Base-by-base conservation (phyloP, 768 basidiomycete genomes). In the Mycena filopes region DNA sequence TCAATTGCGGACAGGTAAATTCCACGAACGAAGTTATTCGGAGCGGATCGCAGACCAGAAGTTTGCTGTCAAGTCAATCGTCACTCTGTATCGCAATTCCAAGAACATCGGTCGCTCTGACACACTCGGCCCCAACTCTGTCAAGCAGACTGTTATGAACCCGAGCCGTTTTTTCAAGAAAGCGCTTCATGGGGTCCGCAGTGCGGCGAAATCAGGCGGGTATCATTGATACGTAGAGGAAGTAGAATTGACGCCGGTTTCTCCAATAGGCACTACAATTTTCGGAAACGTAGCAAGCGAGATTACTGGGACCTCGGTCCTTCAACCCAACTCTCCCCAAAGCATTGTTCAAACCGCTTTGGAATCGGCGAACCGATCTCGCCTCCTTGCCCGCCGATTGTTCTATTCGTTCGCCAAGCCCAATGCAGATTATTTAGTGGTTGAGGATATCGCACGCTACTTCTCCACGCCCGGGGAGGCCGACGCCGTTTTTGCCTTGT, bases 41-140 rank as follows among this genome's bases (percentile, higher is more conserved):
- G 94, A 96, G 68, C 89, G 95, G 45, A 93, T 96, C 67, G 81
- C 85, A 38, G 89, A 91, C 66, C 94, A 96, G 74, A 95, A 95
- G 72, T 88, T 89, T 71, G 91, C 93, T 11, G 83, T 94, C 59
- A 84, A 81, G 66, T 80, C 87, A 0, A 82, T 98, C 36, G 87
- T 91, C 51, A 85, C 86, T 2, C 81, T 98, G 1, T 96, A 98
- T 78, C 86, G 84, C 60, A 82, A 95, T 76, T 95, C 94, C 3
- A 83, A 82, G 54, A 90, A 95, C 72, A 85, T 90, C 23, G 91
- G 90, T 31, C 85, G 90, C 31, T 75, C 81, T 11, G 91, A 94
- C 73, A 88, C 88, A 2, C 79, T 92, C 33, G 81, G 79, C 38
- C 84, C 73, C 57, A 71, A 65, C 8, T 66, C 70, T 41, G 68